These are phyloP conservation scores for Boletellus emodensis DNA, from an alignment of 768 basidiomycete genomes.

Conservation along the genomic window DNA sequence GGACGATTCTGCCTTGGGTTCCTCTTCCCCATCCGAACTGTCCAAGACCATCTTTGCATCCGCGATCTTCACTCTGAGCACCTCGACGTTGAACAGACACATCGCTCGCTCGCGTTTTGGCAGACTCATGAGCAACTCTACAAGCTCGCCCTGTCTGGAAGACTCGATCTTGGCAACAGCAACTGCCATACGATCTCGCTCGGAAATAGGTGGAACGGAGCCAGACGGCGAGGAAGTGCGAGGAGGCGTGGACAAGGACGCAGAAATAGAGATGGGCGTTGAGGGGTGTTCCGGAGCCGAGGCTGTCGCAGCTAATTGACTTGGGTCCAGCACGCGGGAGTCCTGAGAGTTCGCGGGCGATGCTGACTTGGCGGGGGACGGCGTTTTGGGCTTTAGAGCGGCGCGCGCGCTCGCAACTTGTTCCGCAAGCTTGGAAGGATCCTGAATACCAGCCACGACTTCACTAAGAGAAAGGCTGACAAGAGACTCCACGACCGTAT, in stretches of 20 bases:
- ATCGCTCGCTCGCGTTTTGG: slow-evolving; percentile 86
- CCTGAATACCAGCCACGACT: slow-evolving; percentile 72
- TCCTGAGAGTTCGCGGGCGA: slow-evolving; percentile 61
- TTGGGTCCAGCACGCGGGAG: slow-evolving; percentile 64
- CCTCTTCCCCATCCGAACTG: slow-evolving; percentile 58
- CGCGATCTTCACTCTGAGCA: slow-evolving; percentile 69
- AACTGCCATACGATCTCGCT: slow-evolving; percentile 68
- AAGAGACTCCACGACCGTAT: slow-evolving; percentile 67
- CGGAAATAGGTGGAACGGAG: slow-evolving; percentile 58
- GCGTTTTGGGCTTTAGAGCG: slow-evolving; percentile 32
- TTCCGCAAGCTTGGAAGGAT: slow-evolving; percentile 58
- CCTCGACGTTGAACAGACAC: slow-evolving; percentile 85
- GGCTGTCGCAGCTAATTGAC: slow-evolving; percentile 65
- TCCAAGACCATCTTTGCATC: slow-evolving; percentile 84
- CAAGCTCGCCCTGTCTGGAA: slow-evolving; percentile 56
- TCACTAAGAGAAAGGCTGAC: slow-evolving; percentile 69
- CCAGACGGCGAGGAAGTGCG: slow-evolving; percentile 77
- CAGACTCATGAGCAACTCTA: slow-evolving; percentile 78
- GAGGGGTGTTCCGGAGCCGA: slow-evolving; percentile 90
- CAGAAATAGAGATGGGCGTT: slow-evolving; percentile 75
- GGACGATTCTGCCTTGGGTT: slow-evolving; percentile 24
- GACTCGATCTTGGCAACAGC: slow-evolving; percentile 66
- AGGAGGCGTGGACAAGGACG: slow-evolving; percentile 75
- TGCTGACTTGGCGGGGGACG: slow-evolving; percentile 49
- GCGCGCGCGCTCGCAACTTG: slow-evolving; percentile 49